These are phyloP conservation scores for Prillingera fragicola DNA, from an alignment of 1,284 basidiomycete genomes.

Conservation along the genomic window DNA sequence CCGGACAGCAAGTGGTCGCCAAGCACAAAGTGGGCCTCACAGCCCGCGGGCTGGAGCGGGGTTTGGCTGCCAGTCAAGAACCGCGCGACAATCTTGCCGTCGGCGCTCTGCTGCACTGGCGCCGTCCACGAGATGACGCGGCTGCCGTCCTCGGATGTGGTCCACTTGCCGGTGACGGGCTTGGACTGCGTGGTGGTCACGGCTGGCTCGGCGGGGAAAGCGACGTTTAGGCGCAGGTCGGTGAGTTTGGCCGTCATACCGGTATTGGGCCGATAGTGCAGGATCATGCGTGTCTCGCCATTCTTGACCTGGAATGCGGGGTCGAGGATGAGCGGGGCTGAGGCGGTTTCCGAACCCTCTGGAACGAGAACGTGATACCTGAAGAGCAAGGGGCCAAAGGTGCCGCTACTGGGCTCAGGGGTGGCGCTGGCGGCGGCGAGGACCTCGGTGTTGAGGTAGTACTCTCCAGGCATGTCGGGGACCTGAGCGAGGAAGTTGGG, in stretches of 20 bases:
- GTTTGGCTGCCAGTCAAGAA: slow-evolving; percentile 40
- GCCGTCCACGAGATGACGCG: slow-evolving; percentile 48
- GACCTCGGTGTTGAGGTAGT: slow-evolving; percentile 48
- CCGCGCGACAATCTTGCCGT: slow-evolving; percentile 51
- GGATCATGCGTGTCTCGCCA: slow-evolving; percentile 52
- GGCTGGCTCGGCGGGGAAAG: slow-evolving; percentile 38
- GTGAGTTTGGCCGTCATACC: slow-evolving; percentile 12
- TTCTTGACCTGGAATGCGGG: slow-evolving; percentile 53
- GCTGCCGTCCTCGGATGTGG: slow-evolving; percentile 23
- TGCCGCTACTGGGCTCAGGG: slow-evolving; percentile 7
- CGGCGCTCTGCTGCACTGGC: slow-evolving; percentile 12
- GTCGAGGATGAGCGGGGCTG: slow-evolving; percentile 49
- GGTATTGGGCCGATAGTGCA: slow-evolving; percentile 46
- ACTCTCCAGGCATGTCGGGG: slow-evolving; percentile 49
- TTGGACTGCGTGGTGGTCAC: slow-evolving; percentile 53
- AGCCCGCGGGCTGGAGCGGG: slow-evolving; percentile 35
- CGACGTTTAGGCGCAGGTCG: slow-evolving; percentile 45
- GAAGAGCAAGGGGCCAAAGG: slow-evolving; percentile 46
- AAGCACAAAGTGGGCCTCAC: slow-evolving; percentile 49
- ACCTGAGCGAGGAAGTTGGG: slow-evolving; percentile 50
- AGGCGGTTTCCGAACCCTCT: slow-evolving; percentile 32
- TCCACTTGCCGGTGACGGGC: slow-evolving; percentile 49
- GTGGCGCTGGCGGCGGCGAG: slow-evolving; percentile 28
- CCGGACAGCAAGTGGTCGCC: slow-evolving; percentile 45
- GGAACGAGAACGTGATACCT: slow-evolving; percentile 53